Percentiles rank a stretch among this genome's conserved stretches.
phyloP scores from a whole-genome alignment of 2,329 filamentous ascomycete genomes.

The Hypoxylon sp. region DNA sequence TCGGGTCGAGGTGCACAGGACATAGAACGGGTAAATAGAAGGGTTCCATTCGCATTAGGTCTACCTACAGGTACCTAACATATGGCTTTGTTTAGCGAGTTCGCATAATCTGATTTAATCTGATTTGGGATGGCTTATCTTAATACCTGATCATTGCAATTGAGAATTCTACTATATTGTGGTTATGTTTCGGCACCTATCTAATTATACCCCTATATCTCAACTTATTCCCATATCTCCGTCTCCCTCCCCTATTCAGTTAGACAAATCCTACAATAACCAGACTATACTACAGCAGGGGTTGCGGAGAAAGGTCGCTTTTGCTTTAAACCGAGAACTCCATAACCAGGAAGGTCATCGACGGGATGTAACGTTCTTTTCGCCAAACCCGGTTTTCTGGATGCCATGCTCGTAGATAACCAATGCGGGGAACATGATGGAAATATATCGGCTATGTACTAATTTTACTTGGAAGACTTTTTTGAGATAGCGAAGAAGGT shows the following conservation, averaged over 20 bases:
- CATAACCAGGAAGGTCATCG: constrained; percentile 18
- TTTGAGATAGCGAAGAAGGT: background rate
- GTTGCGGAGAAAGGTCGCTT: constrained; percentile 1
- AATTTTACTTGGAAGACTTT: background rate
- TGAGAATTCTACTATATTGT: background rate
- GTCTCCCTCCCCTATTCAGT: constrained; percentile 1
- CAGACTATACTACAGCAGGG: background rate
- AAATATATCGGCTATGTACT: constrained; percentile 9
- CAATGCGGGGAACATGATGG: constrained; percentile 39
- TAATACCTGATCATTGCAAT: background rate
- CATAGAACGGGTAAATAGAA: constrained; percentile 28
- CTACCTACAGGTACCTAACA: background rate
- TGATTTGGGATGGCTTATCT: background rate
- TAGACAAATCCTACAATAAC: background rate
- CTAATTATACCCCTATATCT: background rate
- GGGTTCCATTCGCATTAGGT: constrained; percentile 23
- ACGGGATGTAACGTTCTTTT: constrained; percentile 41
- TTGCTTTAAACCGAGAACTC: constrained; percentile 14
- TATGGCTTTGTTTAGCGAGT: constrained; percentile 13
- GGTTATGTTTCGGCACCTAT: background rate
- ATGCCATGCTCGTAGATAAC: constrained; percentile 16
- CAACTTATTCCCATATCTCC: background rate
- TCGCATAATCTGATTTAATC: constrained; percentile 23
- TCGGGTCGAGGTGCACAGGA: constrained; percentile 5
- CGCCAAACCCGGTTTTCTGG: constrained; percentile 22